Evolutionary conservation across 495 filamentous ascomycete genomes (phyloP), one percentile per base, ranked within the genome.

Genomic region (Diplogelasinospora grovesii): DNA sequence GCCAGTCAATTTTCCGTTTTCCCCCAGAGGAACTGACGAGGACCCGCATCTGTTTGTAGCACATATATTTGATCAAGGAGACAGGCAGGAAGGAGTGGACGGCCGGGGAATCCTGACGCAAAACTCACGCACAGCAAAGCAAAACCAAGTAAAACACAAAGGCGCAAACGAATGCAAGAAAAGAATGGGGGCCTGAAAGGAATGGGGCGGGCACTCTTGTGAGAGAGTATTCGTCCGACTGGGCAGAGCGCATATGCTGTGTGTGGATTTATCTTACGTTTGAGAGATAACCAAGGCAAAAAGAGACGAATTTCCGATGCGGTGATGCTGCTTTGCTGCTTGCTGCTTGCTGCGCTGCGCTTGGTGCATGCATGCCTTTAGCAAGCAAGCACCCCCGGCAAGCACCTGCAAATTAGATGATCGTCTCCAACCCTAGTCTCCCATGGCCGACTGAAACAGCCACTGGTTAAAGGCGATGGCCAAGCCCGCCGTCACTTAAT

Each of bases 351-450:
- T n/a, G 28, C 28, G n/a, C n/a, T n/a, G n/a, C n/a, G n/a, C n/a
- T n/a, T n/a, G n/a, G n/a, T n/a, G n/a, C n/a, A n/a, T n/a, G n/a
- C n/a, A n/a, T n/a, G n/a, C n/a, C n/a, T n/a, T n/a, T n/a, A n/a
- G n/a, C n/a, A n/a, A 27, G 27, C 38, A 21, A 37, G 28, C 36
- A 32, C 26, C 49, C 43, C 48, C 39, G 29, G 27, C 40, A 46
- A 32, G 37, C 48, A 49, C n/a, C n/a, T n/a, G 47, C 53, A 54
- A 60, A 60, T 56, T 52, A 48, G 48, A 48, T 40, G 43, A 54
- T 60, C 43, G 45, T 41, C 42, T 36, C 29, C 32, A 24, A 43
- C 50, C 56, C 48, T 46, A 48, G 43, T 43, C 48, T 49, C 36
- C 39, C 26, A 20, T 43, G 50, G 39, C 39, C 36, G 46, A 50